Conservation (phyloP, 2,329 filamentous ascomycete genomes). For the Sclerotinia sclerotiorum region DNA sequence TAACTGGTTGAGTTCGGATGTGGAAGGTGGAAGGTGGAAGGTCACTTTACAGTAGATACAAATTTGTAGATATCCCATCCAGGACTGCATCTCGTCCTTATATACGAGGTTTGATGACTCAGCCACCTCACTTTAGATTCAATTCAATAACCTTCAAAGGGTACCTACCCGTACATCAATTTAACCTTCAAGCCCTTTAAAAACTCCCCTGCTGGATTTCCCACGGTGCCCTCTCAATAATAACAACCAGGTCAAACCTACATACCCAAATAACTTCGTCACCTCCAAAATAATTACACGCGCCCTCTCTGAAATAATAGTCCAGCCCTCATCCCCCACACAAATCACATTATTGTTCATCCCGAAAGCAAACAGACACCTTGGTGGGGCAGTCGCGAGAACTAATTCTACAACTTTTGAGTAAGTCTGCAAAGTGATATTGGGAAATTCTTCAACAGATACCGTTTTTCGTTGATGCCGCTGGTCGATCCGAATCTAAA, state of each 20-base stretch:
- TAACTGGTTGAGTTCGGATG: no score
- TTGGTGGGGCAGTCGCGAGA: slow-evolving; percentile 39
- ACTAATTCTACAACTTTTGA: slow-evolving; percentile 22
- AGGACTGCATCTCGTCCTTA: no score
- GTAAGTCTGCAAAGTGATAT: slow-evolving; percentile 18
- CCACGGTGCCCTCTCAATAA: slow-evolving; percentile 16
- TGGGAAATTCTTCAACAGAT: neutral
- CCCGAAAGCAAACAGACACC: slow-evolving; percentile 31
- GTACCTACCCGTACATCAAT: slow-evolving; percentile 7
- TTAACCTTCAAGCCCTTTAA: slow-evolving; percentile 10
- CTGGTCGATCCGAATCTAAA: slow-evolving; percentile 18
- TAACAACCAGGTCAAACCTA: slow-evolving; percentile 5
- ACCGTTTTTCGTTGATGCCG: slow-evolving; percentile 7
- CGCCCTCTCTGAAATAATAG: slow-evolving; percentile 12
- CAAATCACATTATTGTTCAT: slow-evolving; percentile 24
- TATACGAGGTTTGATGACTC: slow-evolving; percentile 11
- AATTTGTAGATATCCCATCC: no score
- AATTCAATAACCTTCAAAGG: slow-evolving; percentile 10
- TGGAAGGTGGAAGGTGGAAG: no score
- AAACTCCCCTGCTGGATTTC: slow-evolving; percentile 12
- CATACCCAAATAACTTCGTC: slow-evolving; percentile 16
- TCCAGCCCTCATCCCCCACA: slow-evolving; percentile 9
- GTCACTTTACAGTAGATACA: no score
- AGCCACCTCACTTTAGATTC: slow-evolving; percentile 12
- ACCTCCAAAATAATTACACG: slow-evolving; percentile 5